Conservation (phyloP, 2,329 filamentous ascomycete species). For the Celoporthe dispersa region DNA sequence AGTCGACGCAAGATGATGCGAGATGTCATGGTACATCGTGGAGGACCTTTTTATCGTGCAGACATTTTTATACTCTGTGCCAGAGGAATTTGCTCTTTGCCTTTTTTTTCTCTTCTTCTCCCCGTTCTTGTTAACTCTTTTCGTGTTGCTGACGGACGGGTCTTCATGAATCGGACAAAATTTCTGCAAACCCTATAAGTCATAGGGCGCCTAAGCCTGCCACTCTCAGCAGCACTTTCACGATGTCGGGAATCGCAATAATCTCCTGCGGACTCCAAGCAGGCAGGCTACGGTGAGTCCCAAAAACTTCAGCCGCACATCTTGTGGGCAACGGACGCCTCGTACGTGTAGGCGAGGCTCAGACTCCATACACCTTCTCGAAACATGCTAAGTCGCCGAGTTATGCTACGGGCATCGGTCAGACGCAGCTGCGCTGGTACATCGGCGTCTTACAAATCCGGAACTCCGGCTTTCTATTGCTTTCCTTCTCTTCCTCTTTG, state of each 20-base stretch:
- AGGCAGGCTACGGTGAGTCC: background rate
- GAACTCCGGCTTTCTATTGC: no score
- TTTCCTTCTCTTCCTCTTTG: background rate
- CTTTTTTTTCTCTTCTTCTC: background rate
- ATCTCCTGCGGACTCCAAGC: background rate
- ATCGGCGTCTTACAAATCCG: background rate
- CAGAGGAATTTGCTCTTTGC: background rate
- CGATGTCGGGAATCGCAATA: no score
- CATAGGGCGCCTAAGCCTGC: background rate
- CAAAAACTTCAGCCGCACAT: background rate
- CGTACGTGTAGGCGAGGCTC: background rate
- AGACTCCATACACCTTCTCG: background rate
- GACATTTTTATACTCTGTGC: background rate
- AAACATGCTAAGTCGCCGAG: background rate
- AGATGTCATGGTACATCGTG: background rate
- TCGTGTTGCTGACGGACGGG: no score
- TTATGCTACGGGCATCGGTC: background rate
- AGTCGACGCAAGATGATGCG: background rate
- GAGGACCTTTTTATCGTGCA: background rate
- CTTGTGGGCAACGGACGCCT: background rate
- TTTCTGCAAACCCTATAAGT: background rate
- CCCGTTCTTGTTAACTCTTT: background rate
- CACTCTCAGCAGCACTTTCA: background rate
- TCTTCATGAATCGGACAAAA: background rate
- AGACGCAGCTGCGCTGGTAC: background rate